phyloP scores from a whole-genome alignment of 2,329 filamentous ascomycete genomes.

The Graphiopsis chlorocephala region DNA sequence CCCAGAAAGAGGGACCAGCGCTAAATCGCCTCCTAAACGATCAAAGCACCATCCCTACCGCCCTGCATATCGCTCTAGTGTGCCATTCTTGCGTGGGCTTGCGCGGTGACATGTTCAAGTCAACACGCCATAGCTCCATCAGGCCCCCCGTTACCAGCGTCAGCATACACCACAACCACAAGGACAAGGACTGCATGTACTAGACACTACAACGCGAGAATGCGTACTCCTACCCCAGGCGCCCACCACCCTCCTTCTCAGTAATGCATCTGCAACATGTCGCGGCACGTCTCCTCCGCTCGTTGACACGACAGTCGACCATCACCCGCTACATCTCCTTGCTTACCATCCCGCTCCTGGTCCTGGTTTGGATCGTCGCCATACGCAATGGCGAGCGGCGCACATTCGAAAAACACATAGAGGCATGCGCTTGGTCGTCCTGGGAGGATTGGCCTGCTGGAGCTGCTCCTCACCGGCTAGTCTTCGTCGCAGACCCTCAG shows the following conservation, averaged over 20 bases:
- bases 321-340: constrained; percentile 12
- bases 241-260: constrained; percentile 1
- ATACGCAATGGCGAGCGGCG: constrained; percentile 83
- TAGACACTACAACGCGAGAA: not conserved
- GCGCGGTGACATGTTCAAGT: not conserved
- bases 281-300: constrained; percentile 10
- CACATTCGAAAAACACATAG: constrained; percentile 68
- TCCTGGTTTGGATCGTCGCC: constrained; percentile 66
- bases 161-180: not conserved
- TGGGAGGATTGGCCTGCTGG: constrained; percentile 90
- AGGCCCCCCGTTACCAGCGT: not conserved
- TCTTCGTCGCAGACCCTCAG: constrained; percentile 86
- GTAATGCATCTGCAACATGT: constrained; percentile 18
- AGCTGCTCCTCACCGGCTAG: constrained; percentile 77
- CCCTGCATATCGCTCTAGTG: not conserved
- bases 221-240: not conserved
- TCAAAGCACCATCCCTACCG: not conserved
- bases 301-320: constrained; percentile 11
- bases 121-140: not conserved
- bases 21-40: not conserved
- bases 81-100: not conserved
- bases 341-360: constrained; percentile 50
- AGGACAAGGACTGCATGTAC: not conserved
- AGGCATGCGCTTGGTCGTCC: constrained; percentile 72
- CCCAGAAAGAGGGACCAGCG: constrained; percentile 4